Percentiles rank a stretch among this genome's conserved stretches.
Conservation (phyloP, 2,329 filamentous ascomycete species). For the Colletotrichum sidae region DNA sequence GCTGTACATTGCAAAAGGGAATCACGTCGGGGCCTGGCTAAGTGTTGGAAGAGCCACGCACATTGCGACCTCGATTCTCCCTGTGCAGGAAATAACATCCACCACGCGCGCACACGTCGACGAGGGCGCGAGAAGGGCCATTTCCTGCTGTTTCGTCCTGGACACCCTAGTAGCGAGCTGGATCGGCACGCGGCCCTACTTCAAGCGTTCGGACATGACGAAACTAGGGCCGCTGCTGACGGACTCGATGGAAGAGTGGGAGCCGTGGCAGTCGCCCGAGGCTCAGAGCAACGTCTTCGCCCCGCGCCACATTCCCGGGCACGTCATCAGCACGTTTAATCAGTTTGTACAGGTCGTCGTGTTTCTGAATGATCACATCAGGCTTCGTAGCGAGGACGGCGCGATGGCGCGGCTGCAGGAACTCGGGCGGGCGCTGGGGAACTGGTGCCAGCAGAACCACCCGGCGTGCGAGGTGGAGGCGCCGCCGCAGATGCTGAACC, state of each 20-base stretch:
- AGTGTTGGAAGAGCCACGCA: slow-evolving; percentile 24
- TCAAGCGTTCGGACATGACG: neutral
- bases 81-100: no score
- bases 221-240: neutral
- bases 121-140: slow-evolving; percentile 5
- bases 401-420: neutral
- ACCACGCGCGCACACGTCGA: neutral
- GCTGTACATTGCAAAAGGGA: slow-evolving; percentile 1
- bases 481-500: neutral
- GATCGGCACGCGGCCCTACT: slow-evolving; percentile 20
- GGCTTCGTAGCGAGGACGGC: neutral
- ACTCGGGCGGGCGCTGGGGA: neutral
- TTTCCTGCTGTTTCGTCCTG: slow-evolving; percentile 21
- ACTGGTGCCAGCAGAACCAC: neutral
- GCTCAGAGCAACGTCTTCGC: neutral
- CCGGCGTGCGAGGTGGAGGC: neutral
- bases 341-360: neutral
- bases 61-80: neutral
- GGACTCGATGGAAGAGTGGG: slow-evolving; percentile 22
- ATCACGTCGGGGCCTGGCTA: slow-evolving; percentile 23
- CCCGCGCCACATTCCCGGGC: neutral
- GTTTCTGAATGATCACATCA: slow-evolving; percentile 1
- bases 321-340: slow-evolving; percentile 18
- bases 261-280: slow-evolving; percentile 13
- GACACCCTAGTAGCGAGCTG: slow-evolving; percentile 26